Percentiles rank a stretch among this genome's conserved stretches.
These are phyloP conservation scores for Raphanus hybrid DNA, from an alignment of 441 rosid species.

Conservation along the genomic window DNA sequence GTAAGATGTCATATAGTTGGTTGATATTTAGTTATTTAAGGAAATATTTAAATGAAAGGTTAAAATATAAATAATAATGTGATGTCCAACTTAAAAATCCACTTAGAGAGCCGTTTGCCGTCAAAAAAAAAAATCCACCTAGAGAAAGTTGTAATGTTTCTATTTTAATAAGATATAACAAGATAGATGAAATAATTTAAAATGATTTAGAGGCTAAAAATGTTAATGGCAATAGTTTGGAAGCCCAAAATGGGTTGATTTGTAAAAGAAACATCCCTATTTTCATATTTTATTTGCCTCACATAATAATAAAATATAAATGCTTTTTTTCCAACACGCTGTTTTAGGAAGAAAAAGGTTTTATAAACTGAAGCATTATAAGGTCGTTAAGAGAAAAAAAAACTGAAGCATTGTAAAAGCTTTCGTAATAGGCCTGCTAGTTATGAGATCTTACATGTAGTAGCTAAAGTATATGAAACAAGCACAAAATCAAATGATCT, in stretches of 20 bases:
- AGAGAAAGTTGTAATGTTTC: too few species aligned
- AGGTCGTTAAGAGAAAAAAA: too few species aligned
- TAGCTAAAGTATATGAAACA: background rate
- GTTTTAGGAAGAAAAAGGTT: background rate
- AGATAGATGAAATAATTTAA: constrained; percentile 24
- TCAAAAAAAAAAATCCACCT: too few species aligned
- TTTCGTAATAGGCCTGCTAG: too few species aligned
- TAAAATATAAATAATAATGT: too few species aligned
- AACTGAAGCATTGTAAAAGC: background rate
- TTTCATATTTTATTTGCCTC: background rate
- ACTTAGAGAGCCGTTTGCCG: too few species aligned
- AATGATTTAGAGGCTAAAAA: constrained; percentile 3
- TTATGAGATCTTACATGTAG: background rate
- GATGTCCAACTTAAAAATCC: too few species aligned
- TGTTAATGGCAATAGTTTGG: background rate
- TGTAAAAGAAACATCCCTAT: background rate
- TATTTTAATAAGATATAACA: too few species aligned
- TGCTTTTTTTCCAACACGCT: background rate
- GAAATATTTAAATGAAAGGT: too few species aligned
- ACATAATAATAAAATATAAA: background rate
- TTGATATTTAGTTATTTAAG: too few species aligned
- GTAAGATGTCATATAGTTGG: too few species aligned
- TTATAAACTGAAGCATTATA: background rate
- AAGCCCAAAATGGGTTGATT: constrained; percentile 6
- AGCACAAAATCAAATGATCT: background rate